Evolutionary conservation across 2,329 filamentous ascomycete genomes (phyloP).

Genomic region (Xylaria sp.): DNA sequence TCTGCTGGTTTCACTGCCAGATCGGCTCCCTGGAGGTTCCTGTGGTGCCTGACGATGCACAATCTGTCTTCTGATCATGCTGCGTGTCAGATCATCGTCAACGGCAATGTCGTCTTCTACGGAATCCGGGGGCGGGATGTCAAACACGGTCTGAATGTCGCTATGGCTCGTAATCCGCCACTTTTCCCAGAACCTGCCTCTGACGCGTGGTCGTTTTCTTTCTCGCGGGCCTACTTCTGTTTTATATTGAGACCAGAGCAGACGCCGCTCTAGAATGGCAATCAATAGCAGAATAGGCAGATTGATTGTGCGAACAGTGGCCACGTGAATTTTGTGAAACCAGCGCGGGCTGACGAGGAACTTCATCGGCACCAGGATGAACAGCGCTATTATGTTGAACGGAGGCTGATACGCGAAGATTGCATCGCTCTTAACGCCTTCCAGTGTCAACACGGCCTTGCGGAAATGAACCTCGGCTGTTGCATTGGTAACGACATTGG

Average conservation of each 20-base stretch:
- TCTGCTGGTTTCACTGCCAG: conserved; percentile 9
- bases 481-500: conserved; percentile 69
- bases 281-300: conserved; percentile 69
- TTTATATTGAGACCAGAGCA: conserved; percentile 52
- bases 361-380: conserved; percentile 70
- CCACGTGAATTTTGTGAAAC: conserved; percentile 88
- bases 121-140: conserved; percentile 60
- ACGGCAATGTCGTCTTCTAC: conserved; percentile 53
- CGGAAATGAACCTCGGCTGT: conserved; percentile 81
- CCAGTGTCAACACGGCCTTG: conserved; percentile 72
- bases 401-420: conserved; percentile 79
- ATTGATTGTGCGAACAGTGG: conserved; percentile 68
- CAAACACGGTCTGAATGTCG: conserved; percentile 68
- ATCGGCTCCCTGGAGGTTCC: conserved; percentile 9
- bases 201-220: conserved; percentile 26
- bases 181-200: conserved; percentile 58
- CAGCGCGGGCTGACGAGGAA: conserved; percentile 73
- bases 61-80: conserved; percentile 55
- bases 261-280: conserved; percentile 62
- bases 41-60: conserved; percentile 39
- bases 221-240: conserved; percentile 21
- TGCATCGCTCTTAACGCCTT: conserved; percentile 79
- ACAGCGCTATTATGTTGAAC: conserved; percentile 73
- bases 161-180: conserved; percentile 65
- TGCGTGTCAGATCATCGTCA: conserved; percentile 54